Conservation (phyloP, 345 rosid genomes). For the Camelina neglecta region DNA sequence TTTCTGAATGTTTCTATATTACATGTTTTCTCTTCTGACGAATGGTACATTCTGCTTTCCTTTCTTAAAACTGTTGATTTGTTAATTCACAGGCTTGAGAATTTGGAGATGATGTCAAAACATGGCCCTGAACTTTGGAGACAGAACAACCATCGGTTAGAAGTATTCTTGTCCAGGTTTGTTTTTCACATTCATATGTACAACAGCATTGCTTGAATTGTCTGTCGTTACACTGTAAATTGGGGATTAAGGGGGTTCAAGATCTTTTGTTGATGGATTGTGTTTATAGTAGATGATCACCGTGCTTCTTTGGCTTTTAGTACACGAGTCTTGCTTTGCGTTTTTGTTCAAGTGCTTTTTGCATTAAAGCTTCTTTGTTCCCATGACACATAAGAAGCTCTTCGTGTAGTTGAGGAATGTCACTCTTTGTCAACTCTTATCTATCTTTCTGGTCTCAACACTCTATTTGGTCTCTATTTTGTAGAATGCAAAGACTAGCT, state of each 20-base stretch:
- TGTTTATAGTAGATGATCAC: conserved; percentile 19
- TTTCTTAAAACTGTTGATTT: conserved; percentile 24
- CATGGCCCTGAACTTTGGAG: conserved; percentile 84
- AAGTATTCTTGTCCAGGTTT: conserved; percentile 75
- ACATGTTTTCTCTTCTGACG: neutral
- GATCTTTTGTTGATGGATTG: conserved; percentile 10
- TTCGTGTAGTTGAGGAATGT: conserved; percentile 5
- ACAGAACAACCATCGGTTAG: conserved; percentile 72
- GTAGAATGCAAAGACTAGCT: conserved; percentile 82
- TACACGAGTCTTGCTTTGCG: conserved; percentile 2
- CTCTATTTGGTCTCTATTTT: conserved; percentile 23
- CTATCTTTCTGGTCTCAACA: conserved; percentile 4
- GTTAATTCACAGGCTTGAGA: conserved; percentile 75
- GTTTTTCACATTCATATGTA: conserved; percentile 23
- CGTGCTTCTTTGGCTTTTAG: conserved; percentile 19
- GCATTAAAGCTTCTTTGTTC: conserved; percentile 16
- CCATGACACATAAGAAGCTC: conserved; percentile 16
- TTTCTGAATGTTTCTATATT: conserved; percentile 12
- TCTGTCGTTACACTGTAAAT: neutral
- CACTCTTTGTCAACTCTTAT: conserved; percentile 18
- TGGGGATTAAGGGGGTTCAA: neutral
- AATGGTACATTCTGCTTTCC: conserved; percentile 8
- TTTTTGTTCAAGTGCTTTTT: conserved; percentile 5
- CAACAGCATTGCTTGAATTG: conserved; percentile 13
- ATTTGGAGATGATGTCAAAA: conserved; percentile 85